Conservation (phyloP, 2,329 filamentous ascomycete species). For the Rhynchosporium graminicola region DNA sequence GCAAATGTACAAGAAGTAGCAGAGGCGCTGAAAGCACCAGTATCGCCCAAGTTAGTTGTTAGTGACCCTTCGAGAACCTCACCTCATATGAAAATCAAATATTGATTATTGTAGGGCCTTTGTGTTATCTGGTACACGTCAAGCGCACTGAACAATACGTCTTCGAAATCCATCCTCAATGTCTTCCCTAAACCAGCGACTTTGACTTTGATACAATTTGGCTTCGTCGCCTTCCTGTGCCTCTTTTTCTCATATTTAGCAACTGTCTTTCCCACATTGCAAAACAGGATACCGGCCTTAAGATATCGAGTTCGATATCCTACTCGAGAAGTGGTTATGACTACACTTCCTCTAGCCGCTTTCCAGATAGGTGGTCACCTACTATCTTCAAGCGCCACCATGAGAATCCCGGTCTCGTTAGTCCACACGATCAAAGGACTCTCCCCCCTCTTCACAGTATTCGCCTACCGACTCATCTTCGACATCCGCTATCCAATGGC, state of each 20-base stretch:
- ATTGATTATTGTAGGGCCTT: constrained; percentile 60
- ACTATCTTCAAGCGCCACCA: constrained; percentile 88
- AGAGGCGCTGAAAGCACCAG: constrained; percentile 83
- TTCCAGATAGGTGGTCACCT: constrained; percentile 96
- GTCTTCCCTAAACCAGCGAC: constrained; percentile 89
- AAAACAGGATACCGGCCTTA: constrained; percentile 72
- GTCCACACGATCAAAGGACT: constrained; percentile 99
- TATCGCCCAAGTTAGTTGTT: constrained; percentile 89
- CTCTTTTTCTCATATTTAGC: constrained; percentile 77
- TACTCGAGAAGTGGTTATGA: constrained; percentile 76
- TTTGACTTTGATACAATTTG: constrained; percentile 90
- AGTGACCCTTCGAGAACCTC: constrained; percentile 34
- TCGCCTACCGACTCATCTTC: constrained; percentile 89
- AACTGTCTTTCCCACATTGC: constrained; percentile 68
- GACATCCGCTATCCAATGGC: constrained; percentile 83
- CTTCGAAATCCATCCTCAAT: constrained; percentile 94
- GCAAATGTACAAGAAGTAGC: constrained; percentile 93
- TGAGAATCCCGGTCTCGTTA: constrained; percentile 91
- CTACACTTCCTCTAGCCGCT: constrained; percentile 84
- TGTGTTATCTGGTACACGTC: constrained; percentile 94
- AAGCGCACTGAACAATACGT: constrained; percentile 94
- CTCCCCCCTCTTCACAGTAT: constrained; percentile 90
- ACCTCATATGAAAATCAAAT: constrained; percentile 23
- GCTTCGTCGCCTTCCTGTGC: constrained; percentile 87
- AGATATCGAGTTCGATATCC: constrained; percentile 82